phyloP scores from a whole-genome alignment of 805 yeast genomes.

The Brettanomyces sp. region DNA sequence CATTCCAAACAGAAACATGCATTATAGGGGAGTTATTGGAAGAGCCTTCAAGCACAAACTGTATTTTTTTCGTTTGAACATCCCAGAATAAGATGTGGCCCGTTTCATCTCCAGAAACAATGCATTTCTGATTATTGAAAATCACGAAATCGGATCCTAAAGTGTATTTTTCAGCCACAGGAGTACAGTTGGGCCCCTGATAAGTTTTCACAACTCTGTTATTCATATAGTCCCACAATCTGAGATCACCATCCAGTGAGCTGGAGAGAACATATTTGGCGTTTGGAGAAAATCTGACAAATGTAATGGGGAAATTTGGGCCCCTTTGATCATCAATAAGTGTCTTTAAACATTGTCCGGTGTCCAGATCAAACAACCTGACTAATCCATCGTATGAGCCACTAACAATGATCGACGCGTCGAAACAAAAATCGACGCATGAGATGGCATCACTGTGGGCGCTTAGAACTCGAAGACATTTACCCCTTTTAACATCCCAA shows the following conservation, averaged over 20 bases:
- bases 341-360: conserved; percentile 90
- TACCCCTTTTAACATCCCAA: conserved; percentile 77
- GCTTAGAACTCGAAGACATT: conserved; percentile 65
- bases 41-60: conserved; percentile 16
- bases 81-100: conserved; percentile 57
- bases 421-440: conserved; percentile 62
- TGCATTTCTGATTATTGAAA: conserved; percentile 27
- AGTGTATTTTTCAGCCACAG: conserved; percentile 42
- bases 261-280: conserved; percentile 71
- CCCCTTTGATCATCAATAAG: conserved; percentile 69
- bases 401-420: conserved; percentile 73
- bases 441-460: conserved; percentile 92
- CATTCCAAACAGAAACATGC: conserved; percentile 29
- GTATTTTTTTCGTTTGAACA: conserved; percentile 47
- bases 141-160: conserved; percentile 43
- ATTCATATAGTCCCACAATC: conserved; percentile 82
- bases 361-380: conserved; percentile 74
- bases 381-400: conserved; percentile 89
- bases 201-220: conserved; percentile 71
- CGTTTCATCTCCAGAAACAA: conserved; percentile 54
- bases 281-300: conserved; percentile 69
- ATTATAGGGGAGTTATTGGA: conserved; percentile 23
- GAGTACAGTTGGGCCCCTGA: conserved; percentile 14
- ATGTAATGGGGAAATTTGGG: conserved; percentile 69
- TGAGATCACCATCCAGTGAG: conserved; percentile 67